A percentile compares a stretch with the other conserved stretches of the same genome.
These are phyloP conservation scores for Boletellus ananiceps DNA, from an alignment of 768 basidiomycete species.

Conservation along the genomic window DNA sequence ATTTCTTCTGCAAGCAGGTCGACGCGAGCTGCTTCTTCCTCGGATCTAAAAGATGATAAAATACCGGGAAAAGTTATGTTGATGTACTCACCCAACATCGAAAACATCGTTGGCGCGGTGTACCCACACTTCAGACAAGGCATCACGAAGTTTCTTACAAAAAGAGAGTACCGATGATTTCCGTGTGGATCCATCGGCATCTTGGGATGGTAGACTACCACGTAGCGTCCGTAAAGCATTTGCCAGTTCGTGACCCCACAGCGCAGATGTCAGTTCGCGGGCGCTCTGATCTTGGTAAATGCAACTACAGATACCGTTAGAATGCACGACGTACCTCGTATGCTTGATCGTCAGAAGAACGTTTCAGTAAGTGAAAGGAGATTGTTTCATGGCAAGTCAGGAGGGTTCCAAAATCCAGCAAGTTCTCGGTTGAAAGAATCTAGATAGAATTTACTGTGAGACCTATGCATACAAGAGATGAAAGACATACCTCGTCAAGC, in stretches of 20 bases:
- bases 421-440: constrained; percentile 51
- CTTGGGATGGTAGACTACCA: constrained; percentile 44
- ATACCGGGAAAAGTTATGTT: background rate
- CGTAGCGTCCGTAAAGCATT: constrained; percentile 56
- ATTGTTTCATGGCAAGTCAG: constrained; percentile 62
- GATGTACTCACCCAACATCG: constrained; percentile 60
- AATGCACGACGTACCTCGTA: constrained; percentile 55
- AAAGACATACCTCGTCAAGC: constrained; percentile 61
- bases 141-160: constrained; percentile 53
- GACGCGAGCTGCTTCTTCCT: constrained; percentile 64
- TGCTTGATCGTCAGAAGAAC: constrained; percentile 73
- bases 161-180: constrained; percentile 32
- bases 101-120: constrained; percentile 69
- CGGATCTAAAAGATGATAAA: constrained; percentile 42
- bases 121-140: constrained; percentile 72
- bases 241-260: constrained; percentile 83
- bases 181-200: constrained; percentile 26
- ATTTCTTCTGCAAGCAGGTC: constrained; percentile 73
- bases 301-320: background rate
- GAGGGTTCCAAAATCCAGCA: constrained; percentile 53
- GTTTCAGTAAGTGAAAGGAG: constrained; percentile 60
- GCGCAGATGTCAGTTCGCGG: constrained; percentile 71
- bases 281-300: constrained; percentile 51
- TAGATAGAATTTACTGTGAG: constrained; percentile 19
- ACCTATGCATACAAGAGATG: background rate